Evolutionary conservation across 768 basidiomycete genomes (phyloP).

Genomic region (Trametes sanguinea): DNA sequence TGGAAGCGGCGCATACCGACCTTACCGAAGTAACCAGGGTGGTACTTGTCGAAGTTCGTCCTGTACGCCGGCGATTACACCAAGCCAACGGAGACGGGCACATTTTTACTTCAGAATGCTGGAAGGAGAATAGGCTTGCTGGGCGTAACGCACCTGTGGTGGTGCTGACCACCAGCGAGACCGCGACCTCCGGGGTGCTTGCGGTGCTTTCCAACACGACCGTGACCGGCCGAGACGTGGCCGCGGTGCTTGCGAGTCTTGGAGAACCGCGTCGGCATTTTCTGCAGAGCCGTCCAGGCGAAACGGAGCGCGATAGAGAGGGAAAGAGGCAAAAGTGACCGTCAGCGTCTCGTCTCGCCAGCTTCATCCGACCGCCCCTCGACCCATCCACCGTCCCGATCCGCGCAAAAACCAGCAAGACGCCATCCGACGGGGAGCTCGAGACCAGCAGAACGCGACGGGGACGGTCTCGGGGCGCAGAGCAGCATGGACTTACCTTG

Average conservation of each 20-base stretch:
- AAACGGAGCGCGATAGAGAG: neutral
- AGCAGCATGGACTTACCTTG: conserved; percentile 61
- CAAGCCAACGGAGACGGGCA: neutral
- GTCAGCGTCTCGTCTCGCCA: conserved; percentile 30
- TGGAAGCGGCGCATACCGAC: conserved; percentile 99
- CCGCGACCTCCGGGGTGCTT: conserved; percentile 99
- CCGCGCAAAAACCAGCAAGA: conserved; percentile 15
- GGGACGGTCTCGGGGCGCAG: conserved; percentile 27
- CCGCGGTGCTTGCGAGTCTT: conserved; percentile 99
- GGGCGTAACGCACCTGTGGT: conserved; percentile 78
- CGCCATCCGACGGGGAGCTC: conserved; percentile 23
- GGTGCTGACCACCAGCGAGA: conserved; percentile 99
- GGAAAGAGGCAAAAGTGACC: conserved; percentile 5
- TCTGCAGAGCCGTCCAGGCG: conserved; percentile 31
- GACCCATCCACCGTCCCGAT: conserved; percentile 53
- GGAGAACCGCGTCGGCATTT: conserved; percentile 94
- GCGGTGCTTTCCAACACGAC: conserved; percentile 99
- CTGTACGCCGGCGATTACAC: conserved; percentile 39
- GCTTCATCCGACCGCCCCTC: conserved; percentile 37
- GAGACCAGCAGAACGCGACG: conserved; percentile 17
- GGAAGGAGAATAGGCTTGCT: neutral
- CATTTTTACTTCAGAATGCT: neutral
- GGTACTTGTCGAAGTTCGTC: conserved; percentile 98
- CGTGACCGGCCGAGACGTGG: conserved; percentile 99
- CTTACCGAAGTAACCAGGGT: conserved; percentile 99